Base-by-base conservation (phyloP, 2,329 filamentous ascomycete genomes). In the Penicillium brevicompactum region DNA sequence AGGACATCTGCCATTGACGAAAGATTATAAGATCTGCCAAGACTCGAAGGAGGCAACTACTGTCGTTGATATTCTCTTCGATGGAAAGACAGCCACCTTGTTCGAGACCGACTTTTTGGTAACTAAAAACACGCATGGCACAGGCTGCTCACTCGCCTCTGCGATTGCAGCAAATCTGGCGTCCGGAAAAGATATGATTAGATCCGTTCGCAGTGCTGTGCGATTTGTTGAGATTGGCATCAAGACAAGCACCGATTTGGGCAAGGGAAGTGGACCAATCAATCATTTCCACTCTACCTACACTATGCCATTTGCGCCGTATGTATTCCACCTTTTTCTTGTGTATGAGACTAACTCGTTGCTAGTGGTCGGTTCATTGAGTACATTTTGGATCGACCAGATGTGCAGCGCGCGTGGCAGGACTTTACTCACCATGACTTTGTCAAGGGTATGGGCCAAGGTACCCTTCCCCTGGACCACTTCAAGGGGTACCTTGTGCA, bases 401-500 rank as follows among this genome's bases (percentile, higher is more conserved):
- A 92, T 65, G 87, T 97, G n/a, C 81, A 83, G 49, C 76, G 76
- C 0, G 81, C 87, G 1, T 97, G 93, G 93, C 78, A 86, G 46
- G 77, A 79, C 11, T 95, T 91, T 68, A 87, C 90, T 2, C 80
- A 92, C 62, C 93, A 97, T 69, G 84, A 87, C 0, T 97, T 97
- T 67, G 90, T 96, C 41, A 79, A 87, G 67, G 84, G 83, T 13
- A 79, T 97, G 68, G 92, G 89, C 0, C 81, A 88, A 55, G 92
- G 91, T 0, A 88, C 84, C 7, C 78, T 97, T 18, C 88, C 90
- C 0, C 64, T 88, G 1, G 84, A 89, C 42, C 87, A 86, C 0
- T 97, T 96, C 79, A 94, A 92, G 72, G 83, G 88, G 38, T 97
- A 97, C 70, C 84, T 97, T 53, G 82, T 94, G 9, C 93, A 97